Percentiles rank a stretch among this genome's conserved stretches.
Conservation (phyloP, 2,329 filamentous ascomycete genomes). For the Capronia americana region DNA sequence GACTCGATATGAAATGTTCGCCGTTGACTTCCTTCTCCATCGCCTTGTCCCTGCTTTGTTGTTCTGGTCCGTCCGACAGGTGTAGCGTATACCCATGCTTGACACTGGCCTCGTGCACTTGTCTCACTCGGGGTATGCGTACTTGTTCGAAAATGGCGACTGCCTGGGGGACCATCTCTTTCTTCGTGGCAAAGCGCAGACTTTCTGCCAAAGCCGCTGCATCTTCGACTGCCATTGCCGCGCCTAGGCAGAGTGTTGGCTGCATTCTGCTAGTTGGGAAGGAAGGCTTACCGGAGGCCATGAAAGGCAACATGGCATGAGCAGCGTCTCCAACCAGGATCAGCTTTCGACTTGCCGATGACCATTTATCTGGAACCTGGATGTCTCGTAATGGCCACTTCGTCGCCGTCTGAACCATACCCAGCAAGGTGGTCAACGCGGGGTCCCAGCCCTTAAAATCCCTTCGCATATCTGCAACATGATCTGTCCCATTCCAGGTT, state of each 20-base stretch:
- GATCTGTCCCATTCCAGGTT: neutral
- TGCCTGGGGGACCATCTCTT: neutral
- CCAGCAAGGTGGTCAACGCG: conserved; percentile 2
- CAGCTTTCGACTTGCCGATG: conserved; percentile 40
- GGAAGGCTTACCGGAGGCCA: conserved; percentile 46
- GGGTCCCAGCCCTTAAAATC: conserved; percentile 12
- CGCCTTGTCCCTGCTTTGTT: conserved; percentile 50
- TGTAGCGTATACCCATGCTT: conserved; percentile 58
- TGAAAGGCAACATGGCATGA: conserved; percentile 52
- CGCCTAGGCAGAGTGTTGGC: conserved; percentile 1
- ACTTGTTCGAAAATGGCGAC: conserved; percentile 6
- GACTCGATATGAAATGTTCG: conserved; percentile 46
- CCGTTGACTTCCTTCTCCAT: conserved; percentile 52
- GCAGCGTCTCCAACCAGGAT: conserved; percentile 51
- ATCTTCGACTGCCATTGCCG: conserved; percentile 16
- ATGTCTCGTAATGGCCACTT: conserved; percentile 14
- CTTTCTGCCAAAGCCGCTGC: conserved; percentile 7
- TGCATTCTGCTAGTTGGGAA: neutral
- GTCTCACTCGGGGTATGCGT: conserved; percentile 14
- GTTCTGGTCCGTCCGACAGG: conserved; percentile 51
- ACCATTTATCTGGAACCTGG: conserved; percentile 37
- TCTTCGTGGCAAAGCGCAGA: neutral
- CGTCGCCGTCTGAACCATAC: conserved; percentile 1
- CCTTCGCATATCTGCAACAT: neutral
- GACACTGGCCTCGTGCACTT: conserved; percentile 51